Percentiles rank a stretch among this genome's conserved stretches.
Conservation (phyloP, 2,329 filamentous ascomycete species). For the Tolypocladium inflatum region DNA sequence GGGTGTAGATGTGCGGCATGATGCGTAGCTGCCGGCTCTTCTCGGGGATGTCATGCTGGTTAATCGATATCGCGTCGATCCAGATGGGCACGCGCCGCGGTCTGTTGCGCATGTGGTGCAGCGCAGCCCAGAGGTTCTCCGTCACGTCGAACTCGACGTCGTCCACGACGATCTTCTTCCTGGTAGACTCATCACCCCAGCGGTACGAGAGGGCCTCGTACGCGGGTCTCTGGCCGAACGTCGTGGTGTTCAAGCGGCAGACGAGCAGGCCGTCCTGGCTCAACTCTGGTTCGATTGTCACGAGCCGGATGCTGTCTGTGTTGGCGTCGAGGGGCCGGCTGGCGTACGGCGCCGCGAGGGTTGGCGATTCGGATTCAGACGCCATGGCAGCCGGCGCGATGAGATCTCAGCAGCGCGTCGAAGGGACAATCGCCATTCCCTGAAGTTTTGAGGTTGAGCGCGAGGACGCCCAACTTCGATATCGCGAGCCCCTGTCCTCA, state of each 20-base stretch:
- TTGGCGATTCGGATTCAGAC: not conserved
- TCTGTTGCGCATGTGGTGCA: conserved; percentile 5
- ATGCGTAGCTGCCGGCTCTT: conserved; percentile 9
- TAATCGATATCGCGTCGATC: conserved; percentile 10
- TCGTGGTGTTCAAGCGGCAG: conserved; percentile 2
- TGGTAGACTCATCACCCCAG: conserved; percentile 8
- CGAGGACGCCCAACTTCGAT: not conserved
- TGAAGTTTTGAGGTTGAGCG: not conserved
- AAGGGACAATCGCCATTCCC: not conserved
- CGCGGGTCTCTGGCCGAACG: conserved; percentile 4
- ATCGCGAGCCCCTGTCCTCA: not conserved
- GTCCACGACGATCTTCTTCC: conserved; percentile 5
- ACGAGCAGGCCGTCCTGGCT: conserved; percentile 1
- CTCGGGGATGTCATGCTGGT: conserved; percentile 9
- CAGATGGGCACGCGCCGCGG: conserved; percentile 6
- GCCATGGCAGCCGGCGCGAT: not conserved
- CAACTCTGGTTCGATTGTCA: conserved; percentile 2
- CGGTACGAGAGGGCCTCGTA: conserved; percentile 11
- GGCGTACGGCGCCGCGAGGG: not conserved
- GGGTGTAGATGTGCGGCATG: conserved; percentile 11
- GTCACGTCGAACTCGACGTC: conserved; percentile 5
- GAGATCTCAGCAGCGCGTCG: not conserved
- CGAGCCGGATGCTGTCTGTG: conserved; percentile 6
- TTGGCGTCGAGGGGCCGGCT: not conserved
- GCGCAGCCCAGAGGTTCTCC: conserved; percentile 6